Percentiles rank a stretch among this genome's conserved stretches.
These are phyloP conservation scores for Populus tomentosa DNA, from an alignment of 441 rosid genomes.

Conservation along the genomic window DNA sequence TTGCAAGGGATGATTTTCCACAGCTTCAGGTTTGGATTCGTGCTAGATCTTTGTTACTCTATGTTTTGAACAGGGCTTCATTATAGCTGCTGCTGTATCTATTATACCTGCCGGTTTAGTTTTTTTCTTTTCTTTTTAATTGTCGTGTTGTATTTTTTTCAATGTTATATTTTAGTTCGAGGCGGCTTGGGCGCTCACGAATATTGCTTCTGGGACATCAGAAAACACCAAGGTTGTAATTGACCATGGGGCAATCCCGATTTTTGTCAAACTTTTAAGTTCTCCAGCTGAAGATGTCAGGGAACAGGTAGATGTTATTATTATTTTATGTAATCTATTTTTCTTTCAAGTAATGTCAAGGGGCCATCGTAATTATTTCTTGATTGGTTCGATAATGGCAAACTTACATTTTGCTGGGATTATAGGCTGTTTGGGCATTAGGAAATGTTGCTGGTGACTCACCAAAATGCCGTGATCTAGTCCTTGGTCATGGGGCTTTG, in stretches of 20 bases:
- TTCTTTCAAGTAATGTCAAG: neutral
- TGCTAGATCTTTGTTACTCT: neutral
- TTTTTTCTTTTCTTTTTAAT: neutral
- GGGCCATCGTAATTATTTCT: neutral
- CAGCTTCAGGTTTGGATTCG: slow-evolving; percentile 62
- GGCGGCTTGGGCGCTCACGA: slow-evolving; percentile 83
- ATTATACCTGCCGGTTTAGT: neutral
- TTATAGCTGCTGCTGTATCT: neutral
- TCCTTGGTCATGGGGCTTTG: slow-evolving; percentile 66
- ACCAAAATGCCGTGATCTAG: slow-evolving; percentile 79
- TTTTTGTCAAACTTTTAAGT: slow-evolving; percentile 68
- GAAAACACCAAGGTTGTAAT: slow-evolving; percentile 69
- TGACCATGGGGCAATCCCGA: slow-evolving; percentile 75
- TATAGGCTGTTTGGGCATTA: slow-evolving; percentile 84
- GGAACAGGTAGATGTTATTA: slow-evolving; percentile 52
- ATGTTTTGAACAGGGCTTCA: neutral
- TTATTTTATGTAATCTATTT: neutral
- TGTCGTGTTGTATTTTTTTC: neutral
- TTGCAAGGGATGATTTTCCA: slow-evolving; percentile 56
- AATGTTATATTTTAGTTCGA: slow-evolving; percentile 43
- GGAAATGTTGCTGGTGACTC: slow-evolving; percentile 95
- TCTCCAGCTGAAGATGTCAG: slow-evolving; percentile 80
- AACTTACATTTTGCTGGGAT: neutral
- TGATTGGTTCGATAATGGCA: neutral
- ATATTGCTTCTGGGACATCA: slow-evolving; percentile 83